phyloP scores from a whole-genome alignment of 2,329 filamentous ascomycete species.

The Tolypocladium inflatum region DNA sequence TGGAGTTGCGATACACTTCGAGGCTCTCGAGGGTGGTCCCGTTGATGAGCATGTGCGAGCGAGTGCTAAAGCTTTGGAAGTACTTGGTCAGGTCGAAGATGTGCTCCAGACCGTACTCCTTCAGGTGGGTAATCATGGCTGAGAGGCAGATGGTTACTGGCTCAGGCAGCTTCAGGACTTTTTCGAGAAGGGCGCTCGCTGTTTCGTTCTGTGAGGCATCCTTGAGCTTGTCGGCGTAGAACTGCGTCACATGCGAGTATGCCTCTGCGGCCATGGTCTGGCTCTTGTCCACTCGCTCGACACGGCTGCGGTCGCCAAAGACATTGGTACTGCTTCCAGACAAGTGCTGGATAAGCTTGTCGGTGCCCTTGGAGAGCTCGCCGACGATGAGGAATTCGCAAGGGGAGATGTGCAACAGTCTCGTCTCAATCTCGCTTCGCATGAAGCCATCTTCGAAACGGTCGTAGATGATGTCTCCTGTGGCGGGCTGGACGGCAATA shows the following conservation, averaged over 20 bases:
- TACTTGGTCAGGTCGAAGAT: constrained; percentile 95
- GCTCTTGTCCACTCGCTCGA: constrained; percentile 66
- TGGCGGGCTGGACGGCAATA: constrained; percentile 88
- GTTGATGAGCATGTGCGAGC: constrained; percentile 92
- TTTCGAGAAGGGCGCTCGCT: constrained; percentile 64
- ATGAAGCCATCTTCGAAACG: constrained; percentile 96
- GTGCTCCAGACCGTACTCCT: constrained; percentile 87
- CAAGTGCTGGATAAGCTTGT: constrained; percentile 84
- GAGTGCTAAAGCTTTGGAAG: constrained; percentile 88
- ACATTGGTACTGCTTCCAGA: constrained; percentile 85
- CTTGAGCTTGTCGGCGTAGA: constrained; percentile 83
- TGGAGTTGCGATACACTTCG: constrained; percentile 92
- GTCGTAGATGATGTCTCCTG: constrained; percentile 92
- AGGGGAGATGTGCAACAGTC: constrained; percentile 89
- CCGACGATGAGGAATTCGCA: constrained; percentile 94
- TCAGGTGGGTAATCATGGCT: constrained; percentile 89
- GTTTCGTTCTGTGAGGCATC: constrained; percentile 43
- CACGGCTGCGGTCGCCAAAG: constrained; percentile 80
- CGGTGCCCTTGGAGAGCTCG: constrained; percentile 78
- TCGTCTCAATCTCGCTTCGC: constrained; percentile 89
- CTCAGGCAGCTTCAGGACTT: constrained; percentile 76
- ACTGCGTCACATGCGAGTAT: constrained; percentile 81
- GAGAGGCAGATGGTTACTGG: constrained; percentile 86
- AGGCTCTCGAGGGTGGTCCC: constrained; percentile 90
- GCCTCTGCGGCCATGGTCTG: constrained; percentile 79